These are phyloP conservation scores for Aspergillus sergii DNA, from an alignment of 2,329 filamentous ascomycete genomes.

Conservation along the genomic window DNA sequence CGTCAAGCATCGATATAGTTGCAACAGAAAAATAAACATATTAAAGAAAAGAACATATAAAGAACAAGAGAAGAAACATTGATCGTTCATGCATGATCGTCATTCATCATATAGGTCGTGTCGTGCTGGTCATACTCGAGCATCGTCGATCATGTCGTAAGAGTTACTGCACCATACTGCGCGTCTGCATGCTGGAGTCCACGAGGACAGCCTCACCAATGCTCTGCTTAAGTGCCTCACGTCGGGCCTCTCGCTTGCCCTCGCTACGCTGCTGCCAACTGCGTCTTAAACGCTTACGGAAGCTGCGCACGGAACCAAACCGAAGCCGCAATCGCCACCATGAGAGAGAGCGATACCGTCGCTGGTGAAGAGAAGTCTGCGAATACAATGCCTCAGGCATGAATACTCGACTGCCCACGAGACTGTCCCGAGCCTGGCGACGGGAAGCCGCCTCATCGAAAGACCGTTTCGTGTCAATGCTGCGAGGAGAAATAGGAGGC, in stretches of 20 bases:
- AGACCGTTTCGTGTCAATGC: slow-evolving; percentile 33
- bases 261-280: slow-evolving; percentile 47
- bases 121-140: neutral
- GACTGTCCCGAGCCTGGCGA: slow-evolving; percentile 32
- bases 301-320: slow-evolving; percentile 53
- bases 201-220: slow-evolving; percentile 42
- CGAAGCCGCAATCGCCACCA: slow-evolving; percentile 52
- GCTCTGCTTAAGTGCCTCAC: slow-evolving; percentile 56
- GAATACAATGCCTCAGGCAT: slow-evolving; percentile 31
- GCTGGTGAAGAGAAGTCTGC: slow-evolving; percentile 35
- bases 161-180: slow-evolving; percentile 11
- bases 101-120: slow-evolving; percentile 15
- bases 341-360: slow-evolving; percentile 37
- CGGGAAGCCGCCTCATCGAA: slow-evolving; percentile 26
- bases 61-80: slow-evolving; percentile 12
- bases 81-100: slow-evolving; percentile 4
- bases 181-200: slow-evolving; percentile 22
- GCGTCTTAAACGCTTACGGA: slow-evolving; percentile 52
- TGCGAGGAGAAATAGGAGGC: slow-evolving; percentile 36
- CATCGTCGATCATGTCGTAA: neutral
- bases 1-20: slow-evolving; percentile 4
- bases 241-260: slow-evolving; percentile 53
- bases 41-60: slow-evolving; percentile 13
- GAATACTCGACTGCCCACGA: slow-evolving; percentile 31
- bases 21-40: slow-evolving; percentile 1